Conservation (phyloP, 2,329 filamentous ascomycete species). For the Xylaria sp. region DNA sequence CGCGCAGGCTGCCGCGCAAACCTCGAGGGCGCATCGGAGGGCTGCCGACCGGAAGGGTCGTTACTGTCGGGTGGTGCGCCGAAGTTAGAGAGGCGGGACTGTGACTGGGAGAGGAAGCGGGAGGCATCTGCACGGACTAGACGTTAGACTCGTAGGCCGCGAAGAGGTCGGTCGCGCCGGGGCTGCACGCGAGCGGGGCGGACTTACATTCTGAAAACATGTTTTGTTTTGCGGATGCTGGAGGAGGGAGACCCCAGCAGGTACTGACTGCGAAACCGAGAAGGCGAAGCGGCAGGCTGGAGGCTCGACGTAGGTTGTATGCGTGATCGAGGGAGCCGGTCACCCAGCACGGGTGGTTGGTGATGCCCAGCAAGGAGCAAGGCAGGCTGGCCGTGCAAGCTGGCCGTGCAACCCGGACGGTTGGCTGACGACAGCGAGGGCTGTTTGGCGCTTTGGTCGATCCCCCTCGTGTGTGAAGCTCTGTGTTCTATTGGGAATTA, state of each 20-base stretch:
- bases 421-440: neutral
- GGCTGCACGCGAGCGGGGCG: slow-evolving; percentile 4
- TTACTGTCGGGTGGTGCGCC: slow-evolving; percentile 61
- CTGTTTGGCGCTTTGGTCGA: too few relatives aligned
- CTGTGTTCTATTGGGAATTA: slow-evolving; percentile 6
- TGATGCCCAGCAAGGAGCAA: slow-evolving; percentile 18
- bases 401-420: slow-evolving; percentile 13
- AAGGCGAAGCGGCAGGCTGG: slow-evolving; percentile 11
- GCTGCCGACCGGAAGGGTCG: slow-evolving; percentile 43
- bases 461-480: neutral
- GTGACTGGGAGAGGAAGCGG: slow-evolving; percentile 93
- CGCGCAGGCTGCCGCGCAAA: slow-evolving; percentile 40
- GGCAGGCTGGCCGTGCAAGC: neutral
- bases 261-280: slow-evolving; percentile 18
- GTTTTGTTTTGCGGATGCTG: slow-evolving; percentile 29
- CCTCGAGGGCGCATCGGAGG: slow-evolving; percentile 37
- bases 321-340: slow-evolving; percentile 8
- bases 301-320: neutral
- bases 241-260: slow-evolving; percentile 42
- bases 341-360: slow-evolving; percentile 20
- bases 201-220: slow-evolving; percentile 92
- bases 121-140: slow-evolving; percentile 75
- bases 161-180: neutral
- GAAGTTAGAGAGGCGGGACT: slow-evolving; percentile 82
- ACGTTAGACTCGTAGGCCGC: slow-evolving; percentile 25